These are phyloP conservation scores for Aphanomyces stellatus DNA, from an alignment of 352 stramenopile species.

Conservation along the genomic window DNA sequence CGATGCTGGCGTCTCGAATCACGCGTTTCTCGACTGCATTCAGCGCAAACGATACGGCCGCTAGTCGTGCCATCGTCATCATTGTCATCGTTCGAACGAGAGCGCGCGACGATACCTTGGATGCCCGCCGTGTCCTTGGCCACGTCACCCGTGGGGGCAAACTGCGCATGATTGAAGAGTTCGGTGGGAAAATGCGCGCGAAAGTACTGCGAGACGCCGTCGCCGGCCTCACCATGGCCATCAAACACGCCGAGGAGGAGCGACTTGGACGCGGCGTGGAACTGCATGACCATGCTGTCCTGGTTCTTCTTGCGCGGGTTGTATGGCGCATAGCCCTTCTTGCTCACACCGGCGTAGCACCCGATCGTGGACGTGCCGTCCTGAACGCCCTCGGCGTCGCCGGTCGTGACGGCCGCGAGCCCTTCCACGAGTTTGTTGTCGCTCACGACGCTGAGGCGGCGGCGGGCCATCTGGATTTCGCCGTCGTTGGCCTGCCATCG, in stretches of 20 bases:
- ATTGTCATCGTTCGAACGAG: no score
- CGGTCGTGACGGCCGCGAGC: slow-evolving; percentile 52
- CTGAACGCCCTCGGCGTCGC: slow-evolving; percentile 53
- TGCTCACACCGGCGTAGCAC: slow-evolving; percentile 66
- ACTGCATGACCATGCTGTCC: slow-evolving; percentile 93
- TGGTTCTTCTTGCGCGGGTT: slow-evolving; percentile 98
- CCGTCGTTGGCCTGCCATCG: slow-evolving; percentile 8
- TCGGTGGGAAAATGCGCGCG: slow-evolving; percentile 83
- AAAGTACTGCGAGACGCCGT: slow-evolving; percentile 87
- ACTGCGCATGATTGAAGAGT: slow-evolving; percentile 88
- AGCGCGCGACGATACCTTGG: no score
- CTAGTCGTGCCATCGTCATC: slow-evolving; percentile 9
- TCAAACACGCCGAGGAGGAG: slow-evolving; percentile 95
- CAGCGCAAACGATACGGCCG: slow-evolving; percentile 45
- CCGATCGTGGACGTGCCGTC: slow-evolving; percentile 50
- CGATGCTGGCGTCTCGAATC: slow-evolving; percentile 85
- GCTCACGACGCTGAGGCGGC: slow-evolving; percentile 59
- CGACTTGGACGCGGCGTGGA: slow-evolving; percentile 85
- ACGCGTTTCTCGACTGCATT: slow-evolving; percentile 67
- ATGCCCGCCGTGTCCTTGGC: slow-evolving; percentile 47
- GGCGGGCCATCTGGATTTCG: slow-evolving; percentile 36
- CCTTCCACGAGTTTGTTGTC: slow-evolving; percentile 78
- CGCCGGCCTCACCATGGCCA: slow-evolving; percentile 93
- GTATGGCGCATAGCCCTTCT: slow-evolving; percentile 85
- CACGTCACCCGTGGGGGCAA: slow-evolving; percentile 39